Conservation (phyloP, 768 basidiomycete species). For the Pulveroboletus ravenelii region DNA sequence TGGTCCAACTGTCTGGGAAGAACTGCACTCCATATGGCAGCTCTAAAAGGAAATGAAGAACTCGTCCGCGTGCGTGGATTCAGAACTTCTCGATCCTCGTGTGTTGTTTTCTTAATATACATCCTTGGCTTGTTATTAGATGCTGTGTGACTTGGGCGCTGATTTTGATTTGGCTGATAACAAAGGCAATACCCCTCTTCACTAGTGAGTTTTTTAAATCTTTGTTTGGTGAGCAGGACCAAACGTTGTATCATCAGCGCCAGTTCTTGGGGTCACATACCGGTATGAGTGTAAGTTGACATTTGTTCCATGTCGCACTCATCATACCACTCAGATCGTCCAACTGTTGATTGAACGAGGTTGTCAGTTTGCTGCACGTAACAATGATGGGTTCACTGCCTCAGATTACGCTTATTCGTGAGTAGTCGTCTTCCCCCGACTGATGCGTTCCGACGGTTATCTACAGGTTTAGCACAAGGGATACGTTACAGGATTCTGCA, state of each 20-base stretch:
- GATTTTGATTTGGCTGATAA: conserved; percentile 89
- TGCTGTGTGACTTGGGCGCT: conserved; percentile 87
- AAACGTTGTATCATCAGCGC: conserved; percentile 45
- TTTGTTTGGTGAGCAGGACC: background rate
- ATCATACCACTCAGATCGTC: conserved; percentile 50
- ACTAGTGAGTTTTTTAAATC: conserved; percentile 61
- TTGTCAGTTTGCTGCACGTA: conserved; percentile 76
- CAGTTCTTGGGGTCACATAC: conserved; percentile 82
- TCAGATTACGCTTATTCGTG: conserved; percentile 80
- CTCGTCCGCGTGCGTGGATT: conserved; percentile 67
- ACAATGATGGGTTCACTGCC: conserved; percentile 89
- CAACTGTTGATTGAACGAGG: conserved; percentile 86
- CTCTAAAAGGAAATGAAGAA: conserved; percentile 85
- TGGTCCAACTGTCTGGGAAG: conserved; percentile 91
- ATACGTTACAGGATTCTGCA: conserved; percentile 77
- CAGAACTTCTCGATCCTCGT: conserved; percentile 5
- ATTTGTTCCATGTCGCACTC: conserved; percentile 6
- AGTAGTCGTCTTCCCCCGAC: conserved; percentile 5
- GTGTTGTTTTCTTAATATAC: conserved; percentile 15
- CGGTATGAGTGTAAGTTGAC: conserved; percentile 43
- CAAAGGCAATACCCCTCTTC: conserved; percentile 87
- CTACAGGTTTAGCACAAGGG: conserved; percentile 63
- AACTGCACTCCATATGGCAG: conserved; percentile 85
- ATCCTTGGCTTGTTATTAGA: conserved; percentile 40
- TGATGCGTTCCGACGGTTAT: conserved; percentile 2